Evolutionary conservation across 345 rosid species (phyloP), one percentile per base, ranked within the genome.

Genomic region (Pelargonium nanum): DNA sequence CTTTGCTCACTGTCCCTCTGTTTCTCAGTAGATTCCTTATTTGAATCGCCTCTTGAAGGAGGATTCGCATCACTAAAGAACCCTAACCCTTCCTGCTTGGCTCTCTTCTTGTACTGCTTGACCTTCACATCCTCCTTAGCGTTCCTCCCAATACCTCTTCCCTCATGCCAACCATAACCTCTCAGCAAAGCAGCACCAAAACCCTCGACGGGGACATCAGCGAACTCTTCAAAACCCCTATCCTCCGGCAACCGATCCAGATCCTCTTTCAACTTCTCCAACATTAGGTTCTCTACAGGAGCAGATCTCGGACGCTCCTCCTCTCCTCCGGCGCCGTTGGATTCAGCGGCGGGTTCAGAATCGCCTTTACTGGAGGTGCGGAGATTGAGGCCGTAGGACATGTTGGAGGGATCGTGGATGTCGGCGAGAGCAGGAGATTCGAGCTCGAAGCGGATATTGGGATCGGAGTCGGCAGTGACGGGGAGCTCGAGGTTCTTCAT

Each of bases 161-260:
- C 95, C 58, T 90, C 92, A 7, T 71, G 66, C 96, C 96, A 92
- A 0, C 98, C 98, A 52, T 89, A 89, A 0, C 96, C 98, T 64
- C 82, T 80, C 17, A 92, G 81, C 73, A 86, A 59, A 0, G 96
- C 89, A 22, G 77, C 81, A 0, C 85, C 95, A 34, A 79, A 92
- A 1, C 72, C 92, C 65, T 89, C 96, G 0, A 92, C 92, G 0
- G 98, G 86, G 67, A 85, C 72, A 24, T 82, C 90, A 28, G 75
- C 81, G 65, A 73, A 81, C 61, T 85, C 96, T 61, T 81, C 90
- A 13, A 76, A 64, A 0, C 81, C 82, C 3, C 70, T 80, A 74
- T 89, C 86, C n/a, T 89, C 95, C 15, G 88, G 85, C 50, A 88
- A 66, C 55, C 70, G 65, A 20, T 75, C 60, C 58, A 92, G 16